phyloP scores from a whole-genome alignment of 306 rosid species.

The Lupinus albus region DNA sequence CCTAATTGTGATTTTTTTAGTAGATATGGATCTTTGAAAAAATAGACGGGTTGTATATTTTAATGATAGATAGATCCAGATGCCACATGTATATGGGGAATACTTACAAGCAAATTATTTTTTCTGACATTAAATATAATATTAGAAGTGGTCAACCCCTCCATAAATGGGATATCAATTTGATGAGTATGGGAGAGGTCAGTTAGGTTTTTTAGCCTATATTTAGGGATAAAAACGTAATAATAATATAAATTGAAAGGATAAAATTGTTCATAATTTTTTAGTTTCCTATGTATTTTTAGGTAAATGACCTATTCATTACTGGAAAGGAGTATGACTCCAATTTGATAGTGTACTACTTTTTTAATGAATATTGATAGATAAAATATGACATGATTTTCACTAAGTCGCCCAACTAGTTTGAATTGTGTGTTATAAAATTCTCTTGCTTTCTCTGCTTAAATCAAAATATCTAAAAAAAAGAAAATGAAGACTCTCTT shows the following conservation, averaged over 20 bases:
- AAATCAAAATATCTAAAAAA: neutral
- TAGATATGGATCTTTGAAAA: slow-evolving; percentile 44
- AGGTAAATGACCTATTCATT: too few species aligned
- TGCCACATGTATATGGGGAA: slow-evolving; percentile 46
- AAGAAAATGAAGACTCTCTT: slow-evolving; percentile 23
- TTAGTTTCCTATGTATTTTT: too few species aligned
- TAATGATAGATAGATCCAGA: slow-evolving; percentile 37
- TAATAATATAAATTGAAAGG: too few species aligned
- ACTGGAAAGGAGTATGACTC: too few species aligned
- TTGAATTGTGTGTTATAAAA: slow-evolving; percentile 40
- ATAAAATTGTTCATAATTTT: too few species aligned
- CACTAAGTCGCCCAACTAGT: slow-evolving; percentile 39
- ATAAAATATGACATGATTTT: slow-evolving; percentile 34
- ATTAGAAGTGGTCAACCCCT: slow-evolving; percentile 40
- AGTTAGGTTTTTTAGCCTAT: too few species aligned
- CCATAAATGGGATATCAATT: slow-evolving; percentile 38
- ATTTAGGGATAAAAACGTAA: too few species aligned
- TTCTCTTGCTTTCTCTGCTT: slow-evolving; percentile 27
- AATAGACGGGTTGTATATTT: neutral
- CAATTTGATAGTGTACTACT: slow-evolving; percentile 5
- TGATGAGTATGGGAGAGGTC: too few species aligned
- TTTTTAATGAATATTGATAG: slow-evolving; percentile 16
- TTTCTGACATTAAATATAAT: slow-evolving; percentile 32
- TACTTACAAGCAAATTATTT: slow-evolving; percentile 17
- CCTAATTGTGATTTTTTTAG: slow-evolving; percentile 10